Conservation (phyloP, 345 rosid species). For the Mallotus nudiflorus region DNA sequence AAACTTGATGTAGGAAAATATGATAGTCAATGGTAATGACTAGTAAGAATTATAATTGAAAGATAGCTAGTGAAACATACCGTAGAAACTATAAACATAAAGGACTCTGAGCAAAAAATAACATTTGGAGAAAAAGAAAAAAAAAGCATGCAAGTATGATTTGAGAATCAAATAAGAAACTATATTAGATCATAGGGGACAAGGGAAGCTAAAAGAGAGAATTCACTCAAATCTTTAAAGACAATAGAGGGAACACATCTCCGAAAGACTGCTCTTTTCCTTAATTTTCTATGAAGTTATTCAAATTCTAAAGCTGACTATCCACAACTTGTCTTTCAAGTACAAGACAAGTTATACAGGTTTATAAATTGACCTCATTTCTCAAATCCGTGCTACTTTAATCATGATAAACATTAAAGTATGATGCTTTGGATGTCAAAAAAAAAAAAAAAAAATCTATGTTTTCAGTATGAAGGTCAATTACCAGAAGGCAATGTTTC, state of each 20-base stretch:
- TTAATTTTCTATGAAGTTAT: neutral
- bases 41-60: neutral
- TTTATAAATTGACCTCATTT: neutral
- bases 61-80: neutral
- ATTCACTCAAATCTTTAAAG: neutral
- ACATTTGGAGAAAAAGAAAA: neutral
- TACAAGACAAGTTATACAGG: neutral
- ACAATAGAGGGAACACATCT: neutral
- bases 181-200: neutral
- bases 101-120: neutral
- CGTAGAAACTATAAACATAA: neutral
- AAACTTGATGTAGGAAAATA: neutral
- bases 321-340: too few relatives aligned
- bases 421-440: neutral
- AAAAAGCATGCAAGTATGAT: too few relatives aligned
- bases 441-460: neutral
- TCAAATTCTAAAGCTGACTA: too few relatives aligned
- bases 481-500: neutral
- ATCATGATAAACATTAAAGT: neutral
- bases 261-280: neutral
- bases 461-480: neutral
- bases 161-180: neutral
- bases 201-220: neutral
- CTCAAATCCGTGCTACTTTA: neutral
- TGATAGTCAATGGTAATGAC: neutral